Conservation (phyloP, 805 yeast species). For the Wickerhamiella alocasiicola region DNA sequence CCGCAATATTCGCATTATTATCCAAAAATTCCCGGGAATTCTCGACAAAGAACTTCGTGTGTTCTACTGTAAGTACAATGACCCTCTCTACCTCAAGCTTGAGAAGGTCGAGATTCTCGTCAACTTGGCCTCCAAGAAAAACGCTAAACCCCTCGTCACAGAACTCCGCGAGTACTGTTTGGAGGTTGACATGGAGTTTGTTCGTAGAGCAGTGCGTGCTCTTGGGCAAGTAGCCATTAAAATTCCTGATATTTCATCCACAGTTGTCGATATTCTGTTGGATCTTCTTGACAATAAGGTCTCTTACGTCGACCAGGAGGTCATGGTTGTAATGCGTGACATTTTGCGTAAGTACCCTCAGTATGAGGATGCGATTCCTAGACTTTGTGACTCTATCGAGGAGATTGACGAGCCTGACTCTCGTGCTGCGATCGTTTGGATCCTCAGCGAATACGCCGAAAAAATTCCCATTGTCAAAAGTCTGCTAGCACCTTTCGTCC, state of each 20-base stretch:
- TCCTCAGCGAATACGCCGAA: conserved; percentile 63
- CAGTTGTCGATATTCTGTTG: conserved; percentile 56
- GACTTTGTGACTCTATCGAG: conserved; percentile 36
- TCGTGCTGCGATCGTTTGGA: conserved; percentile 69
- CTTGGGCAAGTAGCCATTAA: conserved; percentile 84
- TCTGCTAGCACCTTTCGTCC: conserved; percentile 32
- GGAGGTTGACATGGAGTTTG: conserved; percentile 82
- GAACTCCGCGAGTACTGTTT: conserved; percentile 83
- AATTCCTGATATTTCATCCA: conserved; percentile 45
- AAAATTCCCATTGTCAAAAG: conserved; percentile 34
- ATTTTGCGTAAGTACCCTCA: conserved; percentile 64
- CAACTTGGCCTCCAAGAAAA: conserved; percentile 53
- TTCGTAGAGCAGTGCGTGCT: conserved; percentile 77
- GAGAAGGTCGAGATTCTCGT: conserved; percentile 86
- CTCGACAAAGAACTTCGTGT: conserved; percentile 71
- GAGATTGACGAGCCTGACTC: conserved; percentile 72
- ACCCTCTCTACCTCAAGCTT: conserved; percentile 85
- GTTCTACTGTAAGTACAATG: conserved; percentile 80
- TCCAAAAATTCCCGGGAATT: conserved; percentile 77
- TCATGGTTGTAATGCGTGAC: conserved; percentile 62
- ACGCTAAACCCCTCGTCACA: conserved; percentile 48
- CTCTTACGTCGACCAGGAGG: conserved; percentile 69
- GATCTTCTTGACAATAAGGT: conserved; percentile 47
- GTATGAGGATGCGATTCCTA: conserved; percentile 37
- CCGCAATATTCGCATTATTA: conserved; percentile 76